Base-by-base conservation (phyloP, 2,329 filamentous ascomycete genomes). In the Pyrenochaeta sp. region DNA sequence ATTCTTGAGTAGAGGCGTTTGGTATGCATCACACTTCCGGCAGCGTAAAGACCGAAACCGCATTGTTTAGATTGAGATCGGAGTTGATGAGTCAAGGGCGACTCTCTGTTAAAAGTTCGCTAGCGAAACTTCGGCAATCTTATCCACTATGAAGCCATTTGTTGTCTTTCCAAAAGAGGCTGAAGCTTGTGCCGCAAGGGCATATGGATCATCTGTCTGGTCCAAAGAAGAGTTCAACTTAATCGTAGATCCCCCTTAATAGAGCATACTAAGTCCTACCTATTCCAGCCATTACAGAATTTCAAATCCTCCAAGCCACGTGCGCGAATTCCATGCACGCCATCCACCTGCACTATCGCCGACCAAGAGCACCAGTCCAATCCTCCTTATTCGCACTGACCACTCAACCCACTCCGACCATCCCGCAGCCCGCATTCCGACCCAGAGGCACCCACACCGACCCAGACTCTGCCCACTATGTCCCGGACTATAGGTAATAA, bases 1-100 rank as follows among this genome's bases (percentile, higher is more conserved):
- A 54, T 42, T 54, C 50, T 55, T n/a, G n/a, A 67, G 60, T 57
- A 61, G 60, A 60, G 64, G 67, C 62, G 60, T 63, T 64, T 60
- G 63, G 58, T 56, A 60, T 54, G 49, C 55, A 56, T 53, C 51
- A 66, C 59, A 61, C 44, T 49, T 35, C 32, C 31, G 27, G 45
- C 45, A 45, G 31, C 45, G 42, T 35, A 54, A 47, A 56, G 44
- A 54, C 51, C 15, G 39, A 45, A 12, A 27, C 37, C 21, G 23
- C 9, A 27, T 27, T 27, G 23, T 9, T 27, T 27, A 27, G 23
- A 27, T 27, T 27, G 9, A 5, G 4, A 27, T 27, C 37, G 17
- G 15, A 21, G 18, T n/a, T 23, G 4, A 27, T 23, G 37, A 14
- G n/a, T 3, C 21, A 9, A 42, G 21, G 14, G n/a, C 23, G 27